phyloP scores from a whole-genome alignment of 257 asterid species.

The Solanum verrucosum region DNA sequence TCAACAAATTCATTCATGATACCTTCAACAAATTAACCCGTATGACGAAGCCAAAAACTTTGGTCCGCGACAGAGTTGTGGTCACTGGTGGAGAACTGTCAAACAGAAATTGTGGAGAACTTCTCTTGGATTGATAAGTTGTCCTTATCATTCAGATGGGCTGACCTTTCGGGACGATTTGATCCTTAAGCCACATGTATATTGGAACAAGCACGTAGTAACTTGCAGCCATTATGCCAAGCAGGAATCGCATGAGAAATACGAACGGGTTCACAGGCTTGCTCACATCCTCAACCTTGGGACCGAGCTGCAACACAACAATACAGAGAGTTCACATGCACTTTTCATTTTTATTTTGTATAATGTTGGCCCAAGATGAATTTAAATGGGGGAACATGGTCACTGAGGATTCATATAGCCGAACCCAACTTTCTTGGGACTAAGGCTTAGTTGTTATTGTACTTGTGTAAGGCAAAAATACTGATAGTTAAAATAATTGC shows the following conservation, averaged over 20 bases:
- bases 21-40: background rate
- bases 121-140: background rate
- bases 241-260: constrained; percentile 18
- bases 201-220: constrained; percentile 29
- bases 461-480: background rate
- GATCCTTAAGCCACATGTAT: constrained; percentile 40
- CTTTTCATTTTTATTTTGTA: too few species aligned
- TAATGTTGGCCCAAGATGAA: background rate
- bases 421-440: background rate
- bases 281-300: constrained; percentile 30
- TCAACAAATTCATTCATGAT: background rate
- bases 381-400: background rate
- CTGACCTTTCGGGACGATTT: constrained; percentile 26
- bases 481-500: rapidly evolving
- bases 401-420: background rate
- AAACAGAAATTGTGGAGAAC: background rate
- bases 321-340: background rate
- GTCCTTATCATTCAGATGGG: constrained; percentile 15
- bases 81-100: background rate
- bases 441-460: background rate
- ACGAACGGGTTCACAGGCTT: constrained; percentile 25
- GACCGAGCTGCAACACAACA: constrained; percentile 27
- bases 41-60: background rate
- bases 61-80: background rate
- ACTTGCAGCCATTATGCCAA: constrained; percentile 26